A percentile compares a stretch with the other conserved stretches of the same genome.
These are phyloP conservation scores for Sherardia arvensis DNA, from an alignment of 257 asterid genomes.

Conservation along the genomic window DNA sequence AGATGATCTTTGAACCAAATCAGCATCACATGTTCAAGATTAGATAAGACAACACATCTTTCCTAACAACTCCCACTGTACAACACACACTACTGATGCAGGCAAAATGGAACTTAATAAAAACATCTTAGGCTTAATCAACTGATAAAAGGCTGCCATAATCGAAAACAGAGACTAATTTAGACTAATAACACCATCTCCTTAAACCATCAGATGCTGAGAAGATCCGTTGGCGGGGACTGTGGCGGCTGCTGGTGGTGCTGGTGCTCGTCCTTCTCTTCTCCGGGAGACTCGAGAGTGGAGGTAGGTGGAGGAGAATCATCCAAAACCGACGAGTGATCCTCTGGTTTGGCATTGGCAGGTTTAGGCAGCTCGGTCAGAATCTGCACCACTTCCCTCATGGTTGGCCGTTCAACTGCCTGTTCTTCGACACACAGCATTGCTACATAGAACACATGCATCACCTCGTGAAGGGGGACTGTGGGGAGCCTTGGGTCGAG, in stretches of 20 bases:
- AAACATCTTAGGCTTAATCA: slow-evolving; percentile 3
- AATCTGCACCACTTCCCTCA: slow-evolving; percentile 94
- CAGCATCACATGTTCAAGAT: slow-evolving; percentile 12
- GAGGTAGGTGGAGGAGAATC: slow-evolving; percentile 32
- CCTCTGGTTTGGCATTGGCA: slow-evolving; percentile 32
- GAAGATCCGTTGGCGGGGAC: slow-evolving; percentile 36
- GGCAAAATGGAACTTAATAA: slow-evolving; percentile 1
- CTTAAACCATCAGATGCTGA: slow-evolving; percentile 24
- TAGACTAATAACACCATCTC: neutral
- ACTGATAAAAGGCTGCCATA: neutral
- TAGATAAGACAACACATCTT: neutral
- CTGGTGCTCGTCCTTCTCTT: slow-evolving; percentile 19
- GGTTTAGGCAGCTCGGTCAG: slow-evolving; percentile 79
- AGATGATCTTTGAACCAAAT: neutral
- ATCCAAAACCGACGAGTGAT: slow-evolving; percentile 20
- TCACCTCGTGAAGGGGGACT: slow-evolving; percentile 73
- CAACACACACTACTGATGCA: slow-evolving; percentile 1
- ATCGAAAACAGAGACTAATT: neutral
- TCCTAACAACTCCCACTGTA: slow-evolving; percentile 28
- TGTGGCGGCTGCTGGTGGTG: slow-evolving; percentile 21
- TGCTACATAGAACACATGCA: slow-evolving; percentile 88
- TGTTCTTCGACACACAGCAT: slow-evolving; percentile 96
- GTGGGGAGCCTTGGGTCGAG: slow-evolving; percentile 80
- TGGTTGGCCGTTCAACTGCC: slow-evolving; percentile 92
- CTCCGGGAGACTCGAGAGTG: slow-evolving; percentile 36